phyloP scores from a whole-genome alignment of 2,329 filamentous ascomycete genomes.

The Fusarium nurragi region DNA sequence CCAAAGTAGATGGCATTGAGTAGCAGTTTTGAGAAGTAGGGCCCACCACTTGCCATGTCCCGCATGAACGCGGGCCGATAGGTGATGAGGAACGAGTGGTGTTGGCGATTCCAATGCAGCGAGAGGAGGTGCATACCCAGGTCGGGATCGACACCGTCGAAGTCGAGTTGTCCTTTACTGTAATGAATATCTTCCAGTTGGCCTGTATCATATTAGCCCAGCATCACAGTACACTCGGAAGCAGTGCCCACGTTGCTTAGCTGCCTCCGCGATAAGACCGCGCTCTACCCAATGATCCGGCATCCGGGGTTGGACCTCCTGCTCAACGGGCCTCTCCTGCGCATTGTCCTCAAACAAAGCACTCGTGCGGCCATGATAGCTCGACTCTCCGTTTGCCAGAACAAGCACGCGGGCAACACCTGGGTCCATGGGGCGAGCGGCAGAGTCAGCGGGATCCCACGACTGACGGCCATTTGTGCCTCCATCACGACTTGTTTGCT shows the following conservation, averaged over 20 bases:
- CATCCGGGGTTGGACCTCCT: conserved; percentile 44
- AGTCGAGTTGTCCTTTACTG: conserved; percentile 58
- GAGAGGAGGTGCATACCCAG: conserved; percentile 61
- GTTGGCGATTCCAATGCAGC: conserved; percentile 64
- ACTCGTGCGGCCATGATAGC: conserved; percentile 61
- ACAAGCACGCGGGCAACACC: conserved; percentile 51
- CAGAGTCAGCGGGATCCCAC: conserved; percentile 11
- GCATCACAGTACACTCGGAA: neutral
- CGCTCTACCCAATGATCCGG: conserved; percentile 55
- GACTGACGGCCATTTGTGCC: neutral
- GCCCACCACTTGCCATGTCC: conserved; percentile 62
- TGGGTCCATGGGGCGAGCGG: conserved; percentile 21
- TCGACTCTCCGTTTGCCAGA: conserved; percentile 53
- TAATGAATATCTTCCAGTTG: conserved; percentile 62
- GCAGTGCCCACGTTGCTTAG: conserved; percentile 34
- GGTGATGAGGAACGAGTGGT: conserved; percentile 55
- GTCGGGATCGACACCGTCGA: conserved; percentile 64
- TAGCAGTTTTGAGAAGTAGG: conserved; percentile 66
- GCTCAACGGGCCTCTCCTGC: conserved; percentile 13
- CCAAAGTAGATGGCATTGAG: conserved; percentile 63
- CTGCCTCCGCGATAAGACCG: conserved; percentile 46
- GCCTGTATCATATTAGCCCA: conserved; percentile 35
- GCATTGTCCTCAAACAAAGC: conserved; percentile 55
- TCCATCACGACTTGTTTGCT: conserved; percentile 3
- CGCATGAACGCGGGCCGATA: conserved; percentile 65